phyloP scores from a whole-genome alignment of 768 basidiomycete genomes.

The Leccinum obscurum region DNA sequence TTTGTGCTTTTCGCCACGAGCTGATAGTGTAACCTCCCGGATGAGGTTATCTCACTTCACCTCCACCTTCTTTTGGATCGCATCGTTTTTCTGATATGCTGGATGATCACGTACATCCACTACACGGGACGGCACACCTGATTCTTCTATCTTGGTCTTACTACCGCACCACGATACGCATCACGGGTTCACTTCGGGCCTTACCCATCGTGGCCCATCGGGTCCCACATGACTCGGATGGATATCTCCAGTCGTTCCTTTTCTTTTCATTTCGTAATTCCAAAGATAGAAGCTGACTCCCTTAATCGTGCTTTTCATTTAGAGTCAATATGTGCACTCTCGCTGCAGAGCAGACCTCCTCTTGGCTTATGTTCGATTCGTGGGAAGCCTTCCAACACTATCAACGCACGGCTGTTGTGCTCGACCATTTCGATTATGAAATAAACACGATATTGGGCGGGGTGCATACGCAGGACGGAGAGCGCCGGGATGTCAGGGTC shows the following conservation, averaged over 20 bases:
- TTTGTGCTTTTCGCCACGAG: conserved; percentile 7
- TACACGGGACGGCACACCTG: conserved; percentile 10
- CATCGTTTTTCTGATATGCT: conserved; percentile 10
- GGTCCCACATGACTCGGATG: conserved; percentile 7
- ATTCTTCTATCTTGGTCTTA: conserved; percentile 16
- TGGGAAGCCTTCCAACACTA: conserved; percentile 98
- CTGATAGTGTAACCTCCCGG: conserved; percentile 5
- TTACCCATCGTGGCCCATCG: conserved; percentile 10
- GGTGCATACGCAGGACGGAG: conserved; percentile 68
- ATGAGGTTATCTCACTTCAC: conserved; percentile 14
- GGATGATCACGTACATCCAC: conserved; percentile 9
- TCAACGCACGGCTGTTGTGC: conserved; percentile 93
- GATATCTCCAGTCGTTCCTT: conserved; percentile 5
- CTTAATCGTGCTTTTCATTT: conserved; percentile 21
- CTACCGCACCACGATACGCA: conserved; percentile 12
- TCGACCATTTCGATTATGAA: conserved; percentile 96
- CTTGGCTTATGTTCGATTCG: conserved; percentile 96
- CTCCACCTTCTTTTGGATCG: conserved; percentile 10
- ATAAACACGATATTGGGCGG: conserved; percentile 87
- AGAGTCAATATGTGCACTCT: conserved; percentile 88
- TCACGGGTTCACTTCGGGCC: conserved; percentile 11
- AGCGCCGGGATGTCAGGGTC: conserved; percentile 74
- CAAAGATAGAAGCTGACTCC: conserved; percentile 23
- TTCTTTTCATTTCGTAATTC: background rate
- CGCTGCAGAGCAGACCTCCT: conserved; percentile 85